Evolutionary conservation across 345 rosid species (phyloP).

Genomic region (Heritiera littoralis): DNA sequence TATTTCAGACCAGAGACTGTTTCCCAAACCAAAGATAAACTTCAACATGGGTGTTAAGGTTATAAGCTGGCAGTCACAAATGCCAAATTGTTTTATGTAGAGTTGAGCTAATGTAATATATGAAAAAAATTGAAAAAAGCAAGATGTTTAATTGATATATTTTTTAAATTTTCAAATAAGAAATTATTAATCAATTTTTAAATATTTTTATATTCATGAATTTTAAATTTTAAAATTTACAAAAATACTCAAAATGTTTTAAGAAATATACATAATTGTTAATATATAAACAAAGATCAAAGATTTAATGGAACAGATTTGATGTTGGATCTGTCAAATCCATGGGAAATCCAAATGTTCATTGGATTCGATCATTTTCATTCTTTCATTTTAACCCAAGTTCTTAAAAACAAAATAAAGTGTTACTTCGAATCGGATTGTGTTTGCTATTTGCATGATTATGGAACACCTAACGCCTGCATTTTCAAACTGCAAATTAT

Average conservation of each 20-base stretch:
- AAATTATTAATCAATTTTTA: no score
- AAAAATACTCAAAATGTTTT: no score
- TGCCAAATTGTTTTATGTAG: no score
- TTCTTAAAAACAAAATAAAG: not conserved
- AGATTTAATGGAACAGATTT: not conserved
- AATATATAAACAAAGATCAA: not conserved
- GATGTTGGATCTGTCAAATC: conserved; percentile 4
- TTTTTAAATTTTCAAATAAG: no score
- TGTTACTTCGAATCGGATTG: conserved; percentile 2
- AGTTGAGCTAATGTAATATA: no score
- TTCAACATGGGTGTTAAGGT: not conserved
- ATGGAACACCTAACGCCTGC: not conserved
- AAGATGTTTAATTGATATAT: no score
- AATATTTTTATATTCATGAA: no score
- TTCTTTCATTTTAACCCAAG: not conserved
- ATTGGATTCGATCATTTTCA: conserved; percentile 13
- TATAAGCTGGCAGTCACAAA: conserved; percentile 9
- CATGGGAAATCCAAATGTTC: not conserved
- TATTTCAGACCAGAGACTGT: conserved; percentile 5
- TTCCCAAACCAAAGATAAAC: not conserved
- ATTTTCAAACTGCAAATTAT: not conserved
- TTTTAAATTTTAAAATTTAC: no score
- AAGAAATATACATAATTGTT: no score
- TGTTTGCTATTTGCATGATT: conserved; percentile 5
- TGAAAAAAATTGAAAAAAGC: no score